Conservation (phyloP, 177 flowering plant genomes). For the Vitis hybrid region DNA sequence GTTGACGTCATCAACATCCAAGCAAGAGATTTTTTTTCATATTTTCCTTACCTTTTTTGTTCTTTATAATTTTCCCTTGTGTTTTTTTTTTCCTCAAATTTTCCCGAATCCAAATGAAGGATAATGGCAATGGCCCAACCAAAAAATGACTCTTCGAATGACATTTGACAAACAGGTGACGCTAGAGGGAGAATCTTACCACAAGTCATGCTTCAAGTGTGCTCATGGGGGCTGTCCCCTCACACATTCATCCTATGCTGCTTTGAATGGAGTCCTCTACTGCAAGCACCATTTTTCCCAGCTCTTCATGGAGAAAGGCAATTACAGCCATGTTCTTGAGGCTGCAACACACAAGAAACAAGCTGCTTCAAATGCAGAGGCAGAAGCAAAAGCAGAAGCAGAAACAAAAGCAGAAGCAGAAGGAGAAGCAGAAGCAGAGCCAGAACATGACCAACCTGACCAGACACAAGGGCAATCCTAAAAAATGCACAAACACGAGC, state of each 20-base stretch:
- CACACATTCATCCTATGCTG: constrained; percentile 70
- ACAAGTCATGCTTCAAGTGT: constrained; percentile 73
- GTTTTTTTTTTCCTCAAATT: too few species aligned
- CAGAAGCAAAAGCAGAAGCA: neutral
- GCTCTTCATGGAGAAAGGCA: constrained; percentile 78
- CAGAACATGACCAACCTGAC: too few species aligned
- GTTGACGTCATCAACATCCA: too few species aligned
- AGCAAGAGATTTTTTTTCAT: too few species aligned
- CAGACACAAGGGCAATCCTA: too few species aligned
- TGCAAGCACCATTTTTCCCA: constrained; percentile 73
- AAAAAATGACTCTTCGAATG: neutral
- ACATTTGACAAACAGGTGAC: constrained; percentile 35
- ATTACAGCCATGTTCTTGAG: constrained; percentile 55
- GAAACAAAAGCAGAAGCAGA: too few species aligned
- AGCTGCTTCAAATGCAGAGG: neutral
- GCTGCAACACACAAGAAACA: constrained; percentile 40
- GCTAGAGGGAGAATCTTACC: constrained; percentile 63
- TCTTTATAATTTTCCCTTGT: too few species aligned
- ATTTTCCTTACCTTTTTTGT: too few species aligned
- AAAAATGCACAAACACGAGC: too few species aligned
- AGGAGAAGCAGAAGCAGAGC: too few species aligned
- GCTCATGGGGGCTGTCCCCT: constrained; percentile 71
- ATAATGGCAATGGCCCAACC: too few species aligned
- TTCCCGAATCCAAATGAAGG: too few species aligned
- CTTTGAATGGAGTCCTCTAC: constrained; percentile 66